A percentile compares a stretch with the other conserved stretches of the same genome.
These are phyloP conservation scores for Eurotiales sp. DNA, from an alignment of 2,329 filamentous ascomycete genomes.

Conservation along the genomic window DNA sequence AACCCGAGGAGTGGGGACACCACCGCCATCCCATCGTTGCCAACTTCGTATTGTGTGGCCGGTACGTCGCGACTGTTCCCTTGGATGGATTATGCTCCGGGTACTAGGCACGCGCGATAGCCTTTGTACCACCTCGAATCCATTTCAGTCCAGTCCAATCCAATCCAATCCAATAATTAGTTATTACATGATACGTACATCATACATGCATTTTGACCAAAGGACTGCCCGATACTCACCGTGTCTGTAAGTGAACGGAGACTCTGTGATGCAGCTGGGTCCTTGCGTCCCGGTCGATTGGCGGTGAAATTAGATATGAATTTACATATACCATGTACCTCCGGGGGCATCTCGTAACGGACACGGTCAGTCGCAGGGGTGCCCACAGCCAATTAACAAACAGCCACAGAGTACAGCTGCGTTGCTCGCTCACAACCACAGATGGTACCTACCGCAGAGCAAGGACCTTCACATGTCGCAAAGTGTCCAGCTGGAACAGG, in stretches of 20 bases:
- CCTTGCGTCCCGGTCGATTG: constrained; percentile 8
- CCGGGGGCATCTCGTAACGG: too few species aligned
- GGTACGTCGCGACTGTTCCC: neutral
- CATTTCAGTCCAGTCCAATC: too few species aligned
- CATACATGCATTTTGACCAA: neutral
- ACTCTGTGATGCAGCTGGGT: neutral
- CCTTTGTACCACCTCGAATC: neutral
- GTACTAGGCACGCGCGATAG: neutral
- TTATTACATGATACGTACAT: neutral
- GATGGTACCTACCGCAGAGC: too few species aligned
- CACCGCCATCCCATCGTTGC: neutral
- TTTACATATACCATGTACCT: too few species aligned
- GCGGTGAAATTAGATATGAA: too few species aligned
- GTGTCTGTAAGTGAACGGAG: neutral
- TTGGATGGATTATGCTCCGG: neutral
- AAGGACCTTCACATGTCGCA: too few species aligned
- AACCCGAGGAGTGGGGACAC: neutral
- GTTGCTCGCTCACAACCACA: too few species aligned
- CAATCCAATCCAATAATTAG: too few species aligned
- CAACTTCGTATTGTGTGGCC: neutral
- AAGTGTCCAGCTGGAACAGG: too few species aligned
- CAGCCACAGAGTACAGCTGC: too few species aligned
- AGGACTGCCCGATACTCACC: neutral
- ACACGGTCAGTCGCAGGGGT: too few species aligned
- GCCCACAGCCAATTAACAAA: neutral